A percentile compares a stretch with the other conserved stretches of the same genome.
phyloP scores from a whole-genome alignment of 148 eudicot species.

The Rhododendron vialii region DNA sequence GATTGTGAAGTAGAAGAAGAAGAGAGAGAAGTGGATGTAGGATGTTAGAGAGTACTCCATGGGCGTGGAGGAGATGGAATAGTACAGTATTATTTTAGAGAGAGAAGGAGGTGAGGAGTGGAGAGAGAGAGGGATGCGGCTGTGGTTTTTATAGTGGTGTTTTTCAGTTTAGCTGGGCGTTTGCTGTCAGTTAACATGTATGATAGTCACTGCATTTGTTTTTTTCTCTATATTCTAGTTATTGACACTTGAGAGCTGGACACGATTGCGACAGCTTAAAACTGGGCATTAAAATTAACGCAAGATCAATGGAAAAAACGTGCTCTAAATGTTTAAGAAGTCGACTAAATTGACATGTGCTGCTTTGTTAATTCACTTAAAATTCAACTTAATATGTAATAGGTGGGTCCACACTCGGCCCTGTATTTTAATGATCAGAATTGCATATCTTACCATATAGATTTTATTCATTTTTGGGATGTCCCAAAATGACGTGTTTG shows the following conservation, averaged over 20 bases:
- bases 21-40: background rate
- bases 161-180: background rate
- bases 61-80: background rate
- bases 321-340: background rate
- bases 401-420: too few species aligned
- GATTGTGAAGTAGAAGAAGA: constrained; percentile 10
- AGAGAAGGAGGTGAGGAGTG: background rate
- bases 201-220: background rate
- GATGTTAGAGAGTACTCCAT: background rate
- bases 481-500: too few species aligned
- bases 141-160: background rate
- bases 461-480: too few species aligned
- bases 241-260: background rate
- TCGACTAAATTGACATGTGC: background rate
- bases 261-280: background rate
- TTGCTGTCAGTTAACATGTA: background rate
- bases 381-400: too few species aligned
- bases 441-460: too few species aligned
- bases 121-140: background rate
- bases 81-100: background rate
- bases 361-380: too few species aligned
- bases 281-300: background rate
- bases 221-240: background rate
- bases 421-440: too few species aligned
- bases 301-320: background rate